Evolutionary conservation across 441 rosid species (phyloP), one percentile per base, ranked within the genome.

Genomic region (Oxalis stricta): DNA sequence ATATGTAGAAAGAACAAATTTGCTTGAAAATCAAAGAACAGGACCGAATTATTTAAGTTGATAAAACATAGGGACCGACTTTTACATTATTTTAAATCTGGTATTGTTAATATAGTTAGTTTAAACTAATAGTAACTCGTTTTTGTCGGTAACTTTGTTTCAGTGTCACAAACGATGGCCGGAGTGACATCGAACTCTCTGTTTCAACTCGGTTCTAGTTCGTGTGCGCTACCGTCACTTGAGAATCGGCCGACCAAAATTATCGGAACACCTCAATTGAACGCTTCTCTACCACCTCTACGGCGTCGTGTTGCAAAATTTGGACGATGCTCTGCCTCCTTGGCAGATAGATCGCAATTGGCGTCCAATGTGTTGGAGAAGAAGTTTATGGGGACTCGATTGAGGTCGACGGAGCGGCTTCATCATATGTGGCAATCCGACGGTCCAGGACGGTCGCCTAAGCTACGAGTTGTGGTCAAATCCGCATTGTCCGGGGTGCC

Each of bases 401-500:
- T 77, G 37, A 47, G 71, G 34, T 61, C 64, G 20, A 46, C 71
- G 24, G 86, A 74, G 61, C 75, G 62, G 38, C 61, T 76, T 28
- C 87, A 68, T 31, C 87, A 68, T 45, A 48, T 83, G 0, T 82
- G 94, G 99, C 75, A 64, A 39, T 72, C 91, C 33, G 97, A 76
- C 7, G 97, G 97, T 16, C 94, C 96, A 1, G 84, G 93, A 9
- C 53, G 62, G 50, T 59, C 66, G 0, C 80, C 97, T 6, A 84
- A 77, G 64, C 93, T 88, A 12, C 71, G 75, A 19, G 65, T 79
- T 38, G 69, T 73, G 40, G 81, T 84, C 10, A 69, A 72, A 8
- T 76, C 94, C 2, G 68, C 94, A 44, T 72, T 93, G 55, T 93
- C 96, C 6, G 80, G 74, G 7, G 84, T 73, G 20, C 99, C 99